These are phyloP conservation scores for Yarrowia hollandica DNA, from an alignment of 805 yeast genomes.

Conservation along the genomic window DNA sequence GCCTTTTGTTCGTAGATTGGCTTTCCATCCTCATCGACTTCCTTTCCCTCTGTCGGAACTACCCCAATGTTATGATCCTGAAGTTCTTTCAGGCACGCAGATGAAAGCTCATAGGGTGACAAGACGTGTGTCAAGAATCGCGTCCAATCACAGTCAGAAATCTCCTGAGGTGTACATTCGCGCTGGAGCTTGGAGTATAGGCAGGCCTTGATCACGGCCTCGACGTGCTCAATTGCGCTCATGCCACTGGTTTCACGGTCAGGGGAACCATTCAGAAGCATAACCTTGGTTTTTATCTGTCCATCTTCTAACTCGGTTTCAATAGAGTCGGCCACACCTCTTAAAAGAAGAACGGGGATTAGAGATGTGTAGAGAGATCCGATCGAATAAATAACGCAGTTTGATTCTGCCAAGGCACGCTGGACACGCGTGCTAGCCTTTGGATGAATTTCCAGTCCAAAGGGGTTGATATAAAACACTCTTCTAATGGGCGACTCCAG, in stretches of 20 bases:
- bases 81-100: background rate
- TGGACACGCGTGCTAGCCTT: slow-evolving; percentile 64
- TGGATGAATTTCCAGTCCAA: slow-evolving; percentile 84
- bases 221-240: slow-evolving; percentile 59
- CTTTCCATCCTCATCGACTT: slow-evolving; percentile 19
- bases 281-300: slow-evolving; percentile 46
- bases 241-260: slow-evolving; percentile 81
- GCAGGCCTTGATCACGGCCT: slow-evolving; percentile 57
- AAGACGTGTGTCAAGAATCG: slow-evolving; percentile 18
- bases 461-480: slow-evolving; percentile 78
- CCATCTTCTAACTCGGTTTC: background rate
- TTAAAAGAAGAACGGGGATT: slow-evolving; percentile 71
- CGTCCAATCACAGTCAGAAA: slow-evolving; percentile 8
- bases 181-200: slow-evolving; percentile 44
- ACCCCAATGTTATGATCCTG: background rate
- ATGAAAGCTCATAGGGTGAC: slow-evolving; percentile 3
- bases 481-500: slow-evolving; percentile 72
- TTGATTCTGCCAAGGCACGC: slow-evolving; percentile 48
- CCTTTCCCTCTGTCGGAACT: background rate
- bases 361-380: slow-evolving; percentile 90
- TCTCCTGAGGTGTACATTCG: slow-evolving; percentile 24
- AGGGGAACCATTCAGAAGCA: slow-evolving; percentile 68
- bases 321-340: slow-evolving; percentile 71
- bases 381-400: slow-evolving; percentile 69
- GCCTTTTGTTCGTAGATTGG: slow-evolving; percentile 19